These are phyloP conservation scores for Hysterangium stoloniferum DNA, from an alignment of 768 basidiomycete genomes.

Conservation along the genomic window DNA sequence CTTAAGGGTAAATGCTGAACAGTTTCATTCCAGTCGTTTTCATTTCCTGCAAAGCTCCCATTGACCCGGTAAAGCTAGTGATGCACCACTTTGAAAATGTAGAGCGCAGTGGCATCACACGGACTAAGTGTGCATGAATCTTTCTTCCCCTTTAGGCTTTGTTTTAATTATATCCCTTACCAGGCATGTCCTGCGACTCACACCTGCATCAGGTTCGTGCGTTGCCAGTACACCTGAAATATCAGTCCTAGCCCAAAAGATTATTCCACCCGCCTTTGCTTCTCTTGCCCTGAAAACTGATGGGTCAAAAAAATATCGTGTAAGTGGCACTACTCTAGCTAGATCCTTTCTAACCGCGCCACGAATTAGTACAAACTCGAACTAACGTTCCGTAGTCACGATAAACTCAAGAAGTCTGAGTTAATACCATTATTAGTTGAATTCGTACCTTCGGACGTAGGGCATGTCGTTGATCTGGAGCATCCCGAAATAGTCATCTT, in stretches of 20 bases:
- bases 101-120: constrained; percentile 50
- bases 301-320: constrained; percentile 32
- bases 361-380: constrained; percentile 70
- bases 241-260: constrained; percentile 45
- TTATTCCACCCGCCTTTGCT: constrained; percentile 46
- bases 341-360: not conserved
- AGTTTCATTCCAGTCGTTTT: constrained; percentile 49
- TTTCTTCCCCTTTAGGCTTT: not conserved
- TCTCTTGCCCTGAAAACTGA: constrained; percentile 18
- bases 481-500: constrained; percentile 68
- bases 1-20: not conserved
- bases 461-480: constrained; percentile 59
- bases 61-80: constrained; percentile 69
- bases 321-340: constrained; percentile 30
- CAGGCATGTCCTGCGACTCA: constrained; percentile 64
- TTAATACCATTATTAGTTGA: constrained; percentile 63
- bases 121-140: constrained; percentile 46
- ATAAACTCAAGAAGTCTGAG: constrained; percentile 47
- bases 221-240: constrained; percentile 67
- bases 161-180: not conserved
- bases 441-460: constrained; percentile 48
- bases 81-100: constrained; percentile 56
- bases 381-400: constrained; percentile 67
- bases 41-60: constrained; percentile 69
- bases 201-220: constrained; percentile 62